These are phyloP conservation scores for Rubroboletus pulcherrimus DNA, from an alignment of 768 basidiomycete species.

Conservation along the genomic window DNA sequence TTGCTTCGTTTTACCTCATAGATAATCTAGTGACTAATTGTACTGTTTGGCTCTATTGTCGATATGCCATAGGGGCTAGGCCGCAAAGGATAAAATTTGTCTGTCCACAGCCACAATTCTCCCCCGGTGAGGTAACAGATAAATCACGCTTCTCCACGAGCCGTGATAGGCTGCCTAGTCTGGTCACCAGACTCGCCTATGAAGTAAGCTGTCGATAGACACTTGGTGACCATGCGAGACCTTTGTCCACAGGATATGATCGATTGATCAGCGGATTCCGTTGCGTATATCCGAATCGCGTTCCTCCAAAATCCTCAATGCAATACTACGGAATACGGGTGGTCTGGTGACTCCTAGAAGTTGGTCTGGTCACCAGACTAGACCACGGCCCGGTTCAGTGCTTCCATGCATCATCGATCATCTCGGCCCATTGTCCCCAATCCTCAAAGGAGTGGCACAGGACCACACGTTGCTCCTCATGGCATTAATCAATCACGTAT, in stretches of 20 bases:
- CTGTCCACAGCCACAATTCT: no score
- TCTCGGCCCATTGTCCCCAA: background rate
- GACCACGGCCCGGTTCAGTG: background rate
- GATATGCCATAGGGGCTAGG: no score
- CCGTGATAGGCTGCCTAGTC: no score
- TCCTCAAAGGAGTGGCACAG: background rate
- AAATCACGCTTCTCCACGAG: no score
- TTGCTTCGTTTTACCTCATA: no score
- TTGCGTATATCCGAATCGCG: background rate
- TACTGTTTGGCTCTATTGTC: no score
- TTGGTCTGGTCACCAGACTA: background rate
- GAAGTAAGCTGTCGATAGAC: no score
- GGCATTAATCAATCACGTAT: background rate
- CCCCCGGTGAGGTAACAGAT: no score
- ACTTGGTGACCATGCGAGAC: no score
- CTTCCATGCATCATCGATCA: background rate
- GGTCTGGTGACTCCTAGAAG: background rate
- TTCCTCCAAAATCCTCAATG: background rate
- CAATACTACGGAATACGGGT: constrained; percentile 16
- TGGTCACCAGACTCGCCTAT: no score
- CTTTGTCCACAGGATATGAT: background rate
- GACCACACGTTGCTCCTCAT: background rate
- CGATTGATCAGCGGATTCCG: background rate
- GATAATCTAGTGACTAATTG: no score
- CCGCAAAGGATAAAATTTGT: no score